Evolutionary conservation across 164 flowering plant genomes (phyloP), one percentile per base, ranked within the genome.

Genomic region (Kalanchoe fedtschenkoi): DNA sequence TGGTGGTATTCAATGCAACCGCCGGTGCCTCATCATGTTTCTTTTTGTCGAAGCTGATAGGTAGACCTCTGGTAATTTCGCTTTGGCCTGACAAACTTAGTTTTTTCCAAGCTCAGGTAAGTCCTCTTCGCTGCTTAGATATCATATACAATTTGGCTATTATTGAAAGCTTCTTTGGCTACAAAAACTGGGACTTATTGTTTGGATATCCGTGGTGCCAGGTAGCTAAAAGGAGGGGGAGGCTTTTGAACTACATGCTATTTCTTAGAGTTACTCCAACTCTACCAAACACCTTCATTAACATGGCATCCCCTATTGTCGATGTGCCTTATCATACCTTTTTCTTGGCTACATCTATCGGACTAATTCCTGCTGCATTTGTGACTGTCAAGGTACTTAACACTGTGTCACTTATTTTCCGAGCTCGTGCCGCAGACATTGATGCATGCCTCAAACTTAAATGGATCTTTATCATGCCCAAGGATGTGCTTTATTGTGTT

Each of bases 1-100:
- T 92, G 34, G 96, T 92, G 39, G 96, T 92, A 26, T 88, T 87
- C 64, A 65, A 82, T 71, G 95, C 98, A 62, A 92, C 98, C 15
- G 89, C 96, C 35, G 98, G 98, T 38, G 96, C 98, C 72, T 92
- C 96, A 54, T 92, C 97, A 21, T 89, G 96, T 78, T 89, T 72
- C 74, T 92, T 88, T 81, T 76, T 89, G 24, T 92, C 97, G 33
- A 89, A 86, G 68, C 39, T 85, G 35, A 82, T 89, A 46, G 97
- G 96, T 16, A 79, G 82, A 53, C 98, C 98, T 34, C 72, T 87
- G 35, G 81, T 82, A 61, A 77, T 81, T 66, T 79, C 78, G 19
- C 75, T 92, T 37, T 92, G 96, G 96, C 98, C 98, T 8, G 95
- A 86, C 66, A 88, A 88, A 70, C 70, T 90, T 53, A 71, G 65